Conservation (phyloP, 192 early-diverging fungal species). For the Mortierella hygrophila region DNA sequence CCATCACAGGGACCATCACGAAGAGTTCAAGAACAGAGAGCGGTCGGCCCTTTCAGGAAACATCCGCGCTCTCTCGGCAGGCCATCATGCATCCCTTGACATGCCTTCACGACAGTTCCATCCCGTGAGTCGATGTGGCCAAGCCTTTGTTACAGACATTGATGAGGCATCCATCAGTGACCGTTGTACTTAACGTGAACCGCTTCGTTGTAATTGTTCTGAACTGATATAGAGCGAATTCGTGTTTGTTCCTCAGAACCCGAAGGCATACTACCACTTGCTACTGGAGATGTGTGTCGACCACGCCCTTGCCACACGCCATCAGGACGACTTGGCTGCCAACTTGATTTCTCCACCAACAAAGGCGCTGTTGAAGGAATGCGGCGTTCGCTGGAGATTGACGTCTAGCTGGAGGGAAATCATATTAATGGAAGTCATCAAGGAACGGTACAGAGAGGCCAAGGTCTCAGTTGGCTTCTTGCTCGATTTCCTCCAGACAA, state of each 20-base stretch:
- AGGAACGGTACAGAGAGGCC: constrained; percentile 57
- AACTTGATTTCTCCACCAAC: constrained; percentile 65
- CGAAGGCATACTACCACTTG: constrained; percentile 69
- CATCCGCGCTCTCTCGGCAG: constrained; percentile 38
- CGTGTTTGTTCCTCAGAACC: constrained; percentile 69
- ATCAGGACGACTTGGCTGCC: constrained; percentile 54
- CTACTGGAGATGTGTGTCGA: constrained; percentile 75
- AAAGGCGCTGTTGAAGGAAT: constrained; percentile 74
- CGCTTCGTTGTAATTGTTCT: not conserved
- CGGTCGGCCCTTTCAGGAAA: constrained; percentile 29
- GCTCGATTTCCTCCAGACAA: constrained; percentile 48
- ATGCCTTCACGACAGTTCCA: constrained; percentile 42
- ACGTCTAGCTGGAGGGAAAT: constrained; percentile 65
- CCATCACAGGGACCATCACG: constrained; percentile 66
- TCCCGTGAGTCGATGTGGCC: constrained; percentile 4
- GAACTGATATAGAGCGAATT: constrained; percentile 51
- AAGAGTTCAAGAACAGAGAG: constrained; percentile 60
- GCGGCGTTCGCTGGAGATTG: constrained; percentile 77
- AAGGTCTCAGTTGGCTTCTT: constrained; percentile 40
- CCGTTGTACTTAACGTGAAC: too few species aligned
- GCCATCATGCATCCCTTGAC: constrained; percentile 17
- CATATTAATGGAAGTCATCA: constrained; percentile 63
- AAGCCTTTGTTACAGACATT: too few species aligned
- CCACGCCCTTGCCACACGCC: constrained; percentile 59
- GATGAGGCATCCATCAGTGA: too few species aligned